phyloP scores from a whole-genome alignment of 305 asterid genomes.

The Galium porrigens region DNA sequence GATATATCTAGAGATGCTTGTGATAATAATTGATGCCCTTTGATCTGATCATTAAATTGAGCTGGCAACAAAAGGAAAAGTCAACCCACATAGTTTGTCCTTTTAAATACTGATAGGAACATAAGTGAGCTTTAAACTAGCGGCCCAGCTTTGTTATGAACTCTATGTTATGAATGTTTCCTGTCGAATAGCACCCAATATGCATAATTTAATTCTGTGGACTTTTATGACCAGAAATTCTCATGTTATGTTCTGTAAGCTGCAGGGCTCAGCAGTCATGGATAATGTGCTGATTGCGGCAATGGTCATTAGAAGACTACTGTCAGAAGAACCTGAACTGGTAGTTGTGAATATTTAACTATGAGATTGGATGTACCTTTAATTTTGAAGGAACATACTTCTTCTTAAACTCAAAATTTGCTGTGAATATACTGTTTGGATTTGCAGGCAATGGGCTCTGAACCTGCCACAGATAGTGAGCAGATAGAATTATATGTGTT shows the following conservation, averaged over 20 bases:
- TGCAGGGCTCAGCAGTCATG: constrained; percentile 66
- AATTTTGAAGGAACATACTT: neutral
- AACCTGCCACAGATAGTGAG: constrained; percentile 52
- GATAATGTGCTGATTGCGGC: constrained; percentile 61
- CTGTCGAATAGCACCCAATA: neutral
- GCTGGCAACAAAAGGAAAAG: neutral
- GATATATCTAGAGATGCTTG: neutral
- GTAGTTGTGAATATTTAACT: constrained; percentile 27
- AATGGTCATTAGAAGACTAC: constrained; percentile 79
- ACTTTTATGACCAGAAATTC: neutral
- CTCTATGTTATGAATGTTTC: neutral
- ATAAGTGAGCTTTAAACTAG: neutral
- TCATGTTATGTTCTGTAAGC: constrained; percentile 2
- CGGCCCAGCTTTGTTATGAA: constrained; percentile 1
- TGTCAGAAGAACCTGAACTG: constrained; percentile 86
- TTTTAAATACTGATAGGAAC: neutral
- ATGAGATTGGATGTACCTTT: constrained; percentile 9
- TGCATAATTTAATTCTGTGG: neutral
- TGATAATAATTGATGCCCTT: neutral
- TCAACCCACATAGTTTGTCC: neutral
- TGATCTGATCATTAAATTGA: neutral
- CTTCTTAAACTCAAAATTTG: neutral
- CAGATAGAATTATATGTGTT: constrained; percentile 74
- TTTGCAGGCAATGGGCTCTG: constrained; percentile 56
- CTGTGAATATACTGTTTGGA: neutral